Evolutionary conservation across 2,329 filamentous ascomycete species (phyloP), one percentile per base, ranked within the genome.

Genomic region (Magnaporthiopsis poae): DNA sequence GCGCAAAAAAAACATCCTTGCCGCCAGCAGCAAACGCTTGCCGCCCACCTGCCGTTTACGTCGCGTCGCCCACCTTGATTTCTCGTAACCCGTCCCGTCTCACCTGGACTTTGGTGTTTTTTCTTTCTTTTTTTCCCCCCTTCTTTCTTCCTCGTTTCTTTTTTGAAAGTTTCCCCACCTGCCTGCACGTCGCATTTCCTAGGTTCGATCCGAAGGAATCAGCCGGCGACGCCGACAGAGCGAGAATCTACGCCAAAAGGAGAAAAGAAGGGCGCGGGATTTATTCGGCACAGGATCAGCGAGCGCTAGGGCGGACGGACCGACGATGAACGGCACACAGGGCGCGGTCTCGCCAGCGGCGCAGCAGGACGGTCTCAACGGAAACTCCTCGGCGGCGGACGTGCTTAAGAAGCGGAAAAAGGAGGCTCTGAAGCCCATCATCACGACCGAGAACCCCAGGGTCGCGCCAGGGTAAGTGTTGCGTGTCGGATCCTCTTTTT

Each of bases 391-490:
- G 18, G 69, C 68, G 18, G 63, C 65, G 75, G 46, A 82, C 80
- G 63, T 25, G 52, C 46, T 59, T 69, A 91, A 90, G 82, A 91
- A 91, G 82, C 84, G 88, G 74, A 88, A 89, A 81, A 91, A 91
- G 82, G 87, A 88, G 60, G 84, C 83, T 66, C 79, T 90, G 71
- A 90, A 90, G 79, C 89, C 89, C 72, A 91, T 91, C 74, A 89
- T 91, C 77, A 91, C 88, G 60, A 89, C 84, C 68, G 88, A 90
- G 75, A 78, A 73, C 62, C 69, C 73, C 25, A 39, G 33, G 35
- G 21, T 46, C 25, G 18, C 25, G 71, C 68, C 71, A 64, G 78
- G 74, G 78, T 80, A 75, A 67, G 78, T 80, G 72, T 64, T 52
- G 59, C 68, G 27, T 69, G 36, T 66, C 65, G 68, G 66, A 65